Base-by-base conservation (phyloP, 2,329 filamentous ascomycete species). In the Trichoderma asperellum region DNA sequence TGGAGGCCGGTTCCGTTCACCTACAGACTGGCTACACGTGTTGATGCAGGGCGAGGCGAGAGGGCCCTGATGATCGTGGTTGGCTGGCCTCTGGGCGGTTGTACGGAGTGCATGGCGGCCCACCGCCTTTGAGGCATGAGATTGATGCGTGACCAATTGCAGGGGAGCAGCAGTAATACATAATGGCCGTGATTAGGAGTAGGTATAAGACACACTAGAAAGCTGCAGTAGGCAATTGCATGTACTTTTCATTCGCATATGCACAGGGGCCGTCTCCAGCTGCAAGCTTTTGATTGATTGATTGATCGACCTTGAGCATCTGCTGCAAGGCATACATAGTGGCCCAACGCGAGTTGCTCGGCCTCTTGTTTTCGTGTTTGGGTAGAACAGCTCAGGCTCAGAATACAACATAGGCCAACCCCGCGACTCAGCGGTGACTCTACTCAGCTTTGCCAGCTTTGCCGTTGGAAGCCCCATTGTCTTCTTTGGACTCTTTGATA, bases 1-100 rank as follows among this genome's bases (percentile, higher is more conserved):
- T 56, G 40, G 43, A 43, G 12, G 64, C 47, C 35, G 57, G 53
- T 14, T 37, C 53, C 53, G 35, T 49, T 68, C 65, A 68, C 65
- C 65, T 68, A 68, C 56, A 53, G 56, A 47, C 27, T 35, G 56
- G 56, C 40, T 60, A 59, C 65, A 68, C 65, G 65, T 68, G 65
- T 68, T 68, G 55, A 59, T 59, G 65, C 65, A 68, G 65, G 47
- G 57, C 29, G 65, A 67, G 57, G 56, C 56, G 65, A 18, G 18
- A n/a, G 14, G 47, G 40, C 40, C 8, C 57, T 52, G 40, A 35
- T 43, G 4, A 12, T 27, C 35, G 32, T 68, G 65, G 65, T 68
- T 68, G 65, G 65, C 27, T 47, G 65, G 37, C 24, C 27, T 27
- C 12, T 32, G 61, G 52, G 57, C 29, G 2, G 14, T 53, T 58